Evolutionary conservation across 768 basidiomycete species (phyloP).

Genomic region (Trichaptum fuscoviolaceum): DNA sequence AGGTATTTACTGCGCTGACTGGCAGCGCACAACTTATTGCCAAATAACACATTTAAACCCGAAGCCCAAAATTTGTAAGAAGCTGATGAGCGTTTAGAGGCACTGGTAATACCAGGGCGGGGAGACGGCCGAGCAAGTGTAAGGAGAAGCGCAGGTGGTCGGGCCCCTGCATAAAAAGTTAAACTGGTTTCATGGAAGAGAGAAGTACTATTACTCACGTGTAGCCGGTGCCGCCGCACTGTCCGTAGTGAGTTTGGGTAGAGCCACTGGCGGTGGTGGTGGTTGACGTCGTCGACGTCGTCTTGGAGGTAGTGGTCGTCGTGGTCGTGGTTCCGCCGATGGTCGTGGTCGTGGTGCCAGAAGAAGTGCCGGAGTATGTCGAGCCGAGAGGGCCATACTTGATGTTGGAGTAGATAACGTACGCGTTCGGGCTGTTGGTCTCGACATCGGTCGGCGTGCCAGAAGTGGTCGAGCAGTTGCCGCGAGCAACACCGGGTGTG

Average conservation of each 20-base stretch:
- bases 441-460: conserved; percentile 43
- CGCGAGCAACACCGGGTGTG: conserved; percentile 40
- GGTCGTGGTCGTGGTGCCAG: not conserved
- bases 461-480: conserved; percentile 42
- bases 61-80: not conserved
- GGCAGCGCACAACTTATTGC: not conserved
- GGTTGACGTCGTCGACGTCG: conserved; percentile 6
- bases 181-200: not conserved
- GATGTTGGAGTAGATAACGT: conserved; percentile 52
- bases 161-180: conserved; percentile 7
- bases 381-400: conserved; percentile 45
- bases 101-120: conserved; percentile 13
- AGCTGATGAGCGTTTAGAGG: not conserved
- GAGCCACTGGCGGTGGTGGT: conserved; percentile 8
- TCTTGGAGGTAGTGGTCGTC: not conserved
- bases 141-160: conserved; percentile 14
- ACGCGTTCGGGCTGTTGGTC: conserved; percentile 30
- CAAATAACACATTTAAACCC: not conserved
- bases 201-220: conserved; percentile 6
- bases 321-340: not conserved
- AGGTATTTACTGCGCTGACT: not conserved
- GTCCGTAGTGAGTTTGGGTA: conserved; percentile 16
- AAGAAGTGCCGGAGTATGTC: conserved; percentile 27
- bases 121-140: conserved; percentile 14
- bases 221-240: conserved; percentile 20